Evolutionary conservation across 345 rosid genomes (phyloP), one percentile per base, ranked within the genome.

Genomic region (Trapa incisa): DNA sequence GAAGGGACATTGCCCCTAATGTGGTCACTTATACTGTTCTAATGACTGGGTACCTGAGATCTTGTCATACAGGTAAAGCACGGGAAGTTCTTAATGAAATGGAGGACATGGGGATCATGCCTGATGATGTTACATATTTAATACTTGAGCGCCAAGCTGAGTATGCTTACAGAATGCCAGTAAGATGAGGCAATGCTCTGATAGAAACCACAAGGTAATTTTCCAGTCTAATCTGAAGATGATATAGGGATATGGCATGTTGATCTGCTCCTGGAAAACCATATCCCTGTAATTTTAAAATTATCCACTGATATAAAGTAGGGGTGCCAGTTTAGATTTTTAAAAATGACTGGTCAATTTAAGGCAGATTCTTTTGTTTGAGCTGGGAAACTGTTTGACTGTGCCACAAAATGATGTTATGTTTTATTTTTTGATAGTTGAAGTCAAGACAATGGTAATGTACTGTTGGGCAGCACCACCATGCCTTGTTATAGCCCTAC

Each of bases 1-100:
- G 53, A 68, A 54, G 22, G 5, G 62, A 72, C 36, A 72, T 86
- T 42, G 14, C 60, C 32, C 82, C 82, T 11, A 77, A 84, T 70
- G 73, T 64, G 33, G 76, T 76, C 78, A 76, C 86, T 36, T 86
- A 82, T 73, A 76, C 77, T 63, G 72, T 61, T 69, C 70, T 86
- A 6, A 79, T 80, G 41, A 65, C 70, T 64, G 85, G 80, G 71
- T 79, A 77, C 77, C 64, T 32, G 45, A 73, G 78, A 64, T 61
- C 66, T 68, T 76, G 81, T 14, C n/a, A 72, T 52, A 17, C 47
- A 73, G 74, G 70, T 16, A 68, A 43, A 67, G 83, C 83, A 39
- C 29, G n/a, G 48, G 69, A 65, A 54, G 37, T 86, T 74, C 78
- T 78, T 57, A 56, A 65, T 52, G 82, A 83, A 74, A 86, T 83